Base-by-base conservation (phyloP, 2,329 filamentous ascomycete genomes). In the Raffaelea arxii region DNA sequence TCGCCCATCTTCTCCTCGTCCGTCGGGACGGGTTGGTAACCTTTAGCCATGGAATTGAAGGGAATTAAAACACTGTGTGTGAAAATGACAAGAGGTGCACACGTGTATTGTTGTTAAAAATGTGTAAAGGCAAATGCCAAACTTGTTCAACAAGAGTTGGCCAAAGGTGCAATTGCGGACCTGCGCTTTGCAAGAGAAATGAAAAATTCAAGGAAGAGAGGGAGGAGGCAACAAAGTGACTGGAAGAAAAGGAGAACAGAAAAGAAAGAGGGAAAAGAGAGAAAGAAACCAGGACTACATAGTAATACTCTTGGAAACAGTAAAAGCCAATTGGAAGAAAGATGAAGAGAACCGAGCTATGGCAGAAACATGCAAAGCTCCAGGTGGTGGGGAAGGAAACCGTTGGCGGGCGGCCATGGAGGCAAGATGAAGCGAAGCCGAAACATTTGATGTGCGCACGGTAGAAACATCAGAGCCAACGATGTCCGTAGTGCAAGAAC, bases 1-100 rank as follows among this genome's bases (percentile, higher is more conserved):
- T 48, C 50, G 36, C 53, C 46, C 19, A 63, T 52, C 47, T 59
- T 62, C 36, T 67, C 63, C 57, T 67, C 64, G 44, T 66, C 64
- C 18, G 60, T 55, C 51, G 62, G 58, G 16, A 65, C 56, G 2
- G 60, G 49, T 22, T 60, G 62, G 48, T 67, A 67, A 27, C 55
- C 37, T 44, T 61, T 63, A 12, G 61, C 52, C 65, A 66, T 55
- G 32, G 48, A 48, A 49, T 12, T 41, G n/a, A n/a, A n/a, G n/a
- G n/a, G n/a, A n/a, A 41, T 19, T 39, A 21, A 19, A 39, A 39
- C 12, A 16, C 19, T 16, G 21, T 19, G 5, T 24, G 38, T 5
- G 19, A 14, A 40, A 40, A 24, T 12, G 22, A 9, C 21, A 35
- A 23, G 30, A 32, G n/a, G n/a, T n/a, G n/a, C n/a, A n/a, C n/a